Evolutionary conservation across 2,329 filamentous ascomycete genomes (phyloP).

Genomic region (Cercospora sp.): DNA sequence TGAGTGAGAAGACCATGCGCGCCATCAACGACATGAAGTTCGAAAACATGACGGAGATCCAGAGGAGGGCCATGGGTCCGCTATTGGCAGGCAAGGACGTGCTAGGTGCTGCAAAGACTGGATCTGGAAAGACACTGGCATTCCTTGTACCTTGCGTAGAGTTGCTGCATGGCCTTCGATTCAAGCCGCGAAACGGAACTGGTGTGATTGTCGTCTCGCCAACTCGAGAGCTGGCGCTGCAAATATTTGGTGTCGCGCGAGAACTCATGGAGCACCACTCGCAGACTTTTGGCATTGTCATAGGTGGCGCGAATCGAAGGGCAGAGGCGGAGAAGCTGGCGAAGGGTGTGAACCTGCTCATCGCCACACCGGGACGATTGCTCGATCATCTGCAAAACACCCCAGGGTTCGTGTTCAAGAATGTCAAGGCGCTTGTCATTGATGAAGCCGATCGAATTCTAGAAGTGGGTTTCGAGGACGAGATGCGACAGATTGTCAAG

Average conservation of each 20-base stretch:
- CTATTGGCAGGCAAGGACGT: slow-evolving; percentile 87
- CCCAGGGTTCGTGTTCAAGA: slow-evolving; percentile 85
- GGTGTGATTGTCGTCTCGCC: slow-evolving; percentile 92
- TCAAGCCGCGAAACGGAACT: slow-evolving; percentile 91
- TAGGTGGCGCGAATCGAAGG: slow-evolving; percentile 86
- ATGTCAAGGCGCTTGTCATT: slow-evolving; percentile 86
- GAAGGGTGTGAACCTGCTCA: slow-evolving; percentile 92
- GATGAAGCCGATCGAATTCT: slow-evolving; percentile 96
- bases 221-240: slow-evolving; percentile 88
- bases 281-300: slow-evolving; percentile 94
- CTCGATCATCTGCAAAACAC: slow-evolving; percentile 95
- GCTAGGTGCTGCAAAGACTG: slow-evolving; percentile 92
- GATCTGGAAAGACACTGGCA: slow-evolving; percentile 90
- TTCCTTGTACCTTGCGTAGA: slow-evolving; percentile 94
- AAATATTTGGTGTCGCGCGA: slow-evolving; percentile 92
- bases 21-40: slow-evolving; percentile 92
- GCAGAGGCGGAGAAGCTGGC: slow-evolving; percentile 91
- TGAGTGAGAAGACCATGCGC: slow-evolving; percentile 85
- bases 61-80: slow-evolving; percentile 81
- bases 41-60: slow-evolving; percentile 93
- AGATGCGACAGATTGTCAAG: slow-evolving; percentile 95
- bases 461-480: slow-evolving; percentile 97
- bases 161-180: slow-evolving; percentile 83
- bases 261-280: slow-evolving; percentile 92
- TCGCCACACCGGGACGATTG: slow-evolving; percentile 88